phyloP scores from a whole-genome alignment of 805 yeast genomes.

The Candida takata region DNA sequence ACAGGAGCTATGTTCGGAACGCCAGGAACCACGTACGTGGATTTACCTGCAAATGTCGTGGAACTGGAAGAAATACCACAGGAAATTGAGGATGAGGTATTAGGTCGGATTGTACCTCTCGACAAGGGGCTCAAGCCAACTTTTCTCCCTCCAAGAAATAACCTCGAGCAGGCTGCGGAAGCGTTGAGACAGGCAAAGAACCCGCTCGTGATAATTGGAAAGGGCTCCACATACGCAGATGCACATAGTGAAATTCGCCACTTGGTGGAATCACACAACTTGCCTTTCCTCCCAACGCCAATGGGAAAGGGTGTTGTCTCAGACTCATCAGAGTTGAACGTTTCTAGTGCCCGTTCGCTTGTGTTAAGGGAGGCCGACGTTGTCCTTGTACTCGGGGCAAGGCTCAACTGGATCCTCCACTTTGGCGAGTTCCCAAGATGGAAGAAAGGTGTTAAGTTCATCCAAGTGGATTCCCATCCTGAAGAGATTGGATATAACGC shows the following conservation, averaged over 20 bases:
- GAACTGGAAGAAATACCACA: conserved; percentile 11
- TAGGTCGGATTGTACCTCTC: conserved; percentile 8
- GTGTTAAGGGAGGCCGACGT: conserved; percentile 54
- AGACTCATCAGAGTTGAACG: conserved; percentile 40
- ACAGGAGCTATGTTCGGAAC: conserved; percentile 38
- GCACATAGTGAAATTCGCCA: conserved; percentile 33
- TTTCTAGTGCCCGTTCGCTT: conserved; percentile 58
- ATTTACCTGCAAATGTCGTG: conserved; percentile 57
- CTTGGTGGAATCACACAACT: conserved; percentile 34
- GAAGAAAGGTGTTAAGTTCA: conserved; percentile 35
- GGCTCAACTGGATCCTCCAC: conserved; percentile 70
- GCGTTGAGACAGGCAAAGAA: conserved; percentile 29
- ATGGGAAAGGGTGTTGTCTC: conserved; percentile 71
- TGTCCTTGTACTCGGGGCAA: conserved; percentile 53
- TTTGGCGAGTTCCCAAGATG: conserved; percentile 56
- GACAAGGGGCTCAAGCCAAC: conserved; percentile 22
- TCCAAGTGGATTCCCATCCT: conserved; percentile 49
- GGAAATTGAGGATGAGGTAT: background rate
- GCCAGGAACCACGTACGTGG: conserved; percentile 59
- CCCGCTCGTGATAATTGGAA: conserved; percentile 58
- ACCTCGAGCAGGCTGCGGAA: conserved; percentile 30
- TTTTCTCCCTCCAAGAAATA: conserved; percentile 28
- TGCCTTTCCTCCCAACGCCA: conserved; percentile 67
- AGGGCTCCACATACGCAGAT: conserved; percentile 49
- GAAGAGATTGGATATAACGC: conserved; percentile 48